Evolutionary conservation across 2,329 filamentous ascomycete genomes (phyloP).

Genomic region (Didymella sp.): DNA sequence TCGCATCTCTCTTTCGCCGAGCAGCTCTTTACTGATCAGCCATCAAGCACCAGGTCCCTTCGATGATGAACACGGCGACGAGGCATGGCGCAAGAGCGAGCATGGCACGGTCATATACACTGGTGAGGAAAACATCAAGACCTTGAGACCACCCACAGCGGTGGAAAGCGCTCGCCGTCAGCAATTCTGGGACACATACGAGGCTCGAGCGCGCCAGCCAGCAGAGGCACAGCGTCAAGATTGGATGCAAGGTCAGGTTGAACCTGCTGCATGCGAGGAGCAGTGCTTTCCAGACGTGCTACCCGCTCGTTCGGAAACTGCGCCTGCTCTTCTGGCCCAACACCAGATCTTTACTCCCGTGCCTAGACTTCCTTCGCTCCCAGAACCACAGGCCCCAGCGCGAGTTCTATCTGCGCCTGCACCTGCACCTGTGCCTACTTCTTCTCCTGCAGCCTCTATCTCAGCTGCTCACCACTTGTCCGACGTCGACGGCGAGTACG

Average conservation of each 20-base stretch:
- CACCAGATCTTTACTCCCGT: not conserved
- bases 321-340: not conserved
- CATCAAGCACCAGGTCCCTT: constrained; percentile 1
- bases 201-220: not conserved
- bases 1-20: not conserved
- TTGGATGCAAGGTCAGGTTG: not conserved
- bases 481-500: constrained; percentile 1
- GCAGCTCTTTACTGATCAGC: not conserved
- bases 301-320: not conserved
- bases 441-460: not conserved
- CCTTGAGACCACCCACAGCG: not conserved
- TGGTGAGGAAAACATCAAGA: not conserved
- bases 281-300: not conserved
- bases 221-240: not conserved
- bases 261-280: not conserved
- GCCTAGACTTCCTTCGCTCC: not conserved
- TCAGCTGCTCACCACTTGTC: not conserved
- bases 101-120: not conserved
- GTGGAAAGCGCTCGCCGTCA: not conserved
- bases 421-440: not conserved
- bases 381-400: not conserved
- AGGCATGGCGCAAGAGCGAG: not conserved
- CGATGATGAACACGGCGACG: not conserved
- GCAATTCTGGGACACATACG: not conserved
- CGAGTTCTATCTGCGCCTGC: not conserved